Evolutionary conservation across 2,329 filamentous ascomycete species (phyloP).

Genomic region (Emericellopsis atlantica): DNA sequence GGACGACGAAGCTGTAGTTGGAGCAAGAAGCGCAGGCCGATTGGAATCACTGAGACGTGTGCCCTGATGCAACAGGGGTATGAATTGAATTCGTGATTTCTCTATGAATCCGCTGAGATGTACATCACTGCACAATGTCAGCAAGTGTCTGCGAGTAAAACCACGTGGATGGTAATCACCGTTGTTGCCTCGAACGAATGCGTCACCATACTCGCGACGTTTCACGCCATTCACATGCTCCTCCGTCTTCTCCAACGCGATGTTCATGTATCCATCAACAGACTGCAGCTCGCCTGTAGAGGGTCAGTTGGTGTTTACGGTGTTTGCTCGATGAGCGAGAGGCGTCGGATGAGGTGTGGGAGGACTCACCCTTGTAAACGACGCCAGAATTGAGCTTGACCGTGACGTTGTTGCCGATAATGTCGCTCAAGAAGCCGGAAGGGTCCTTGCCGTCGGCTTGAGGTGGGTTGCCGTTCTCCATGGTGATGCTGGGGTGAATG

Average conservation of each 20-base stretch:
- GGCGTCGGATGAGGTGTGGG: background rate
- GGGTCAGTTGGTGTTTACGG: constrained; percentile 5
- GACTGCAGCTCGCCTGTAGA: constrained; percentile 78
- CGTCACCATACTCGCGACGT: constrained; percentile 78
- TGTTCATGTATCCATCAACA: constrained; percentile 99
- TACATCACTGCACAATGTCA: constrained; percentile 45
- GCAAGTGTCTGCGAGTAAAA: background rate
- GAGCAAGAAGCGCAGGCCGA: background rate
- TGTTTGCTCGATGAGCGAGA: too few species aligned
- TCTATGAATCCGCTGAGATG: constrained; percentile 49
- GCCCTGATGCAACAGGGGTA: constrained; percentile 3
- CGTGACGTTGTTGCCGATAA: constrained; percentile 86
- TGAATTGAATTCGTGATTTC: constrained; percentile 4
- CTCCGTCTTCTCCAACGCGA: constrained; percentile 88
- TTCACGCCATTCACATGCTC: constrained; percentile 82
- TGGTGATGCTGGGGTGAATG: constrained; percentile 19
- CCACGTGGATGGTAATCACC: constrained; percentile 40
- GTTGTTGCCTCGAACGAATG: constrained; percentile 93
- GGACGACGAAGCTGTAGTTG: constrained; percentile 37
- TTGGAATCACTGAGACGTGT: background rate
- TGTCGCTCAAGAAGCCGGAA: constrained; percentile 83
- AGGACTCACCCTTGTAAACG: constrained; percentile 73
- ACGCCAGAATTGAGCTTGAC: constrained; percentile 99
- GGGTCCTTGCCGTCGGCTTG: constrained; percentile 77
- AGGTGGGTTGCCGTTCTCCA: constrained; percentile 61